A percentile compares a stretch with the other conserved stretches of the same genome.
phyloP scores from a whole-genome alignment of 352 stramenopile genomes.

The Aphanomyces stellatus region DNA sequence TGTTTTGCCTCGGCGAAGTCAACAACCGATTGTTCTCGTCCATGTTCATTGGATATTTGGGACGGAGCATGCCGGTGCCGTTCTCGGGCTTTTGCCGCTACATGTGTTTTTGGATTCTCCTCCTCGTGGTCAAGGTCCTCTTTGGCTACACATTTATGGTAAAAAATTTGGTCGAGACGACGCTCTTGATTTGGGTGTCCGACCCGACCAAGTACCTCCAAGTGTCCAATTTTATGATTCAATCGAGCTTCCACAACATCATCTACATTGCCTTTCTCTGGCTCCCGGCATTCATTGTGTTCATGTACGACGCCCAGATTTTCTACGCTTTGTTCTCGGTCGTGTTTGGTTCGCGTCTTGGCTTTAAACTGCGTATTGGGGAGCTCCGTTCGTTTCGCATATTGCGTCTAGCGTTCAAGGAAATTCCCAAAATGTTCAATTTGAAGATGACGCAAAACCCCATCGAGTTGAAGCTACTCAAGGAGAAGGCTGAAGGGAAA shows the following conservation, averaged over 20 bases:
- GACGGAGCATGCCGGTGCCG: slow-evolving; percentile 52
- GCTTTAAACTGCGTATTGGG: slow-evolving; percentile 71
- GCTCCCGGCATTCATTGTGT: slow-evolving; percentile 70
- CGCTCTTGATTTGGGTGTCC: slow-evolving; percentile 87
- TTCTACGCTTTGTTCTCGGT: slow-evolving; percentile 79
- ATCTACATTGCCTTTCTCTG: too few species aligned
- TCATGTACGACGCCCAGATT: slow-evolving; percentile 83
- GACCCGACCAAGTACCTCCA: slow-evolving; percentile 15
- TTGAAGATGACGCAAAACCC: too few species aligned
- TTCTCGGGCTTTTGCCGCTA: slow-evolving; percentile 39
- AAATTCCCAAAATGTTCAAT: slow-evolving; percentile 66
- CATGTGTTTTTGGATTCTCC: slow-evolving; percentile 67
- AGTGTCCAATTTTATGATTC: slow-evolving; percentile 29
- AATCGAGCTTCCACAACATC: slow-evolving; percentile 63
- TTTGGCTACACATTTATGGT: slow-evolving; percentile 98
- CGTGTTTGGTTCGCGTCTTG: slow-evolving; percentile 63
- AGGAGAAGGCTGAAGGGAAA: too few species aligned
- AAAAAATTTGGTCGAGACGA: slow-evolving; percentile 94
- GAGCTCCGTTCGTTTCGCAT: slow-evolving; percentile 63
- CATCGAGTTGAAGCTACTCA: too few species aligned
- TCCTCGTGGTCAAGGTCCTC: slow-evolving; percentile 92
- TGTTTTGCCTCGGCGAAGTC: slow-evolving; percentile 61
- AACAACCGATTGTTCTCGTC: slow-evolving; percentile 47
- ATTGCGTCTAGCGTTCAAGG: slow-evolving; percentile 57
- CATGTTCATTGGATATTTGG: slow-evolving; percentile 53